phyloP scores from a whole-genome alignment of 2,329 filamentous ascomycete species.

The Daldinia eschscholtzii region DNA sequence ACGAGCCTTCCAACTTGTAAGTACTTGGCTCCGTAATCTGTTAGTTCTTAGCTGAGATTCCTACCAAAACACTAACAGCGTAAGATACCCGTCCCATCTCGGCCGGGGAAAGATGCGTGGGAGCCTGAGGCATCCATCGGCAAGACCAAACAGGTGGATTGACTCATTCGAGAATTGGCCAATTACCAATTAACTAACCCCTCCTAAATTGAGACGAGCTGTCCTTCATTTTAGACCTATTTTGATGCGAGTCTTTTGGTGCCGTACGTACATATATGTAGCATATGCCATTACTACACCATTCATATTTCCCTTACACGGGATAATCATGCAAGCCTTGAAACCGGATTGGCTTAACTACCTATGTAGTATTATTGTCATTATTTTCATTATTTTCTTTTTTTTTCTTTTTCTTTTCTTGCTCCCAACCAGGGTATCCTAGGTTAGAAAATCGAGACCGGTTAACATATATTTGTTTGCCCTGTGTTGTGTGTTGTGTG shows the following conservation, averaged over 20 bases:
- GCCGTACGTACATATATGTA: no score
- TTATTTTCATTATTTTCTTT: neutral
- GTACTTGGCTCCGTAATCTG: slow-evolving; percentile 22
- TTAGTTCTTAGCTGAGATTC: slow-evolving; percentile 17
- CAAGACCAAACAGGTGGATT: slow-evolving; percentile 38
- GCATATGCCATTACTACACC: no score
- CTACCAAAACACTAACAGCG: slow-evolving; percentile 16
- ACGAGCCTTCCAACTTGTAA: slow-evolving; percentile 9
- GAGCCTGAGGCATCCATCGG: slow-evolving; percentile 38
- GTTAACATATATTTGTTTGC: no score
- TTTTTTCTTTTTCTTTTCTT: neutral
- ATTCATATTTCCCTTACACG: neutral
- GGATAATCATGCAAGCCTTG: neutral
- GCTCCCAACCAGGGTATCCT: no score
- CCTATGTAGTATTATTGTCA: no score
- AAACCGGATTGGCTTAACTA: no score
- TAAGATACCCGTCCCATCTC: slow-evolving; percentile 15
- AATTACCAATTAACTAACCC: slow-evolving; percentile 14
- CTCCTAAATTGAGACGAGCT: slow-evolving; percentile 8
- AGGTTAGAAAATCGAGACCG: no score
- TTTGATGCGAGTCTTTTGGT: neutral
- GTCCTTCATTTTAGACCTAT: slow-evolving; percentile 8
- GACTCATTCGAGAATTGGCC: slow-evolving; percentile 38
- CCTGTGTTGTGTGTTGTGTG: neutral
- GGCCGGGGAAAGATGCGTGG: slow-evolving; percentile 29